phyloP scores from a whole-genome alignment of 768 basidiomycete species.

The Rhodotorula diobovata region DNA sequence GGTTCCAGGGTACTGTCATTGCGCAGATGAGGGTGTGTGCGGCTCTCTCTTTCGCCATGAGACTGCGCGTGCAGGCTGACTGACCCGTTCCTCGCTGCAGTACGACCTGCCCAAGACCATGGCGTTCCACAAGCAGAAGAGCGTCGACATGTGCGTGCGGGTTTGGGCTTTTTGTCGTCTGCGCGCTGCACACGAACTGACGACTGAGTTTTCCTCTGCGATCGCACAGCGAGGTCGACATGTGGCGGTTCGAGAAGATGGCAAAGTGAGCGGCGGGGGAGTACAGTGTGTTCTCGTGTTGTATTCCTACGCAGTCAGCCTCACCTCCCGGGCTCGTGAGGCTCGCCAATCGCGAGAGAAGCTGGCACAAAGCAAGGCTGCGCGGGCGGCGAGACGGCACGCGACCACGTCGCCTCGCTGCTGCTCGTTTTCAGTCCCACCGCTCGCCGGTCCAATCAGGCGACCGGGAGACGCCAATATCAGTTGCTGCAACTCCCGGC shows the following conservation, averaged over 20 bases:
- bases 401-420: no score
- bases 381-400: no score
- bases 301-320: neutral
- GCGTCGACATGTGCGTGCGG: constrained; percentile 40
- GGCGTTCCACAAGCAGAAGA: constrained; percentile 43
- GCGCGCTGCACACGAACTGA: no score
- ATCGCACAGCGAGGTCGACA: constrained; percentile 29
- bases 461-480: no score
- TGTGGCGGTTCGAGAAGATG: constrained; percentile 33
- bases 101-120: constrained; percentile 43
- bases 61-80: neutral
- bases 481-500: no score
- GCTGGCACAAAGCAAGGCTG: no score
- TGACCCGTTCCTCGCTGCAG: neutral
- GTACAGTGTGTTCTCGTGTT: neutral
- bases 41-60: no score
- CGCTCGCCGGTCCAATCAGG: no score
- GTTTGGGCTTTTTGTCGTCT: neutral
- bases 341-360: no score
- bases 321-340: no score
- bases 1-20: constrained; percentile 37
- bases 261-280: neutral
- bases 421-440: no score
- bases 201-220: neutral
- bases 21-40: constrained; percentile 38